Evolutionary conservation across 176 grass and related monocot genomes (phyloP).

Genomic region (Leersia perrieri): DNA sequence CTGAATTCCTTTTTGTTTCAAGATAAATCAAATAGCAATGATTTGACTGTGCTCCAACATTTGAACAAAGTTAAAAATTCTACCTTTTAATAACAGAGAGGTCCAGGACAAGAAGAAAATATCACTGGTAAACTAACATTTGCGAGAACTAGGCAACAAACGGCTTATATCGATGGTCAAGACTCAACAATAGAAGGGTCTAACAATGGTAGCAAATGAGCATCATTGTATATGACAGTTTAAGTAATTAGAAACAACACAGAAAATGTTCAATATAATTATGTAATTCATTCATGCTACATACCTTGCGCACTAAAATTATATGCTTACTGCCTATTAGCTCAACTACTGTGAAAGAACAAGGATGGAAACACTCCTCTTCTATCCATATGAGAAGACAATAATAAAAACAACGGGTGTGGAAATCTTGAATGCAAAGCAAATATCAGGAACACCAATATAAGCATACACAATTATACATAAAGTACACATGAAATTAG

Average conservation of each 20-base stretch:
- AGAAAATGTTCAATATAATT: not conserved
- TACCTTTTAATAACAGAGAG: not conserved
- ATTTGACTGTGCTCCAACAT: not conserved
- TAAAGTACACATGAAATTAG: not conserved
- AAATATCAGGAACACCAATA: slow-evolving; percentile 16
- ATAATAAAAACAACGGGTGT: not conserved
- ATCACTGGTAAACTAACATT: not conserved
- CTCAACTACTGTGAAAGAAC: not conserved
- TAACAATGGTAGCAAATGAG: not conserved
- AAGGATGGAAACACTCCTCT: not conserved
- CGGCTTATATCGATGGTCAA: not conserved
- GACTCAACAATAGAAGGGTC: not conserved
- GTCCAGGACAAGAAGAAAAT: not conserved
- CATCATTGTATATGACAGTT: not conserved
- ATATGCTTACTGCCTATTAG: no score
- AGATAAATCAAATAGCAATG: not conserved
- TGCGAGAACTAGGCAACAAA: not conserved
- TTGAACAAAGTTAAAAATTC: not conserved
- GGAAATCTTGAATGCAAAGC: slow-evolving; percentile 1
- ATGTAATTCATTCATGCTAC: not conserved
- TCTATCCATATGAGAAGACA: slow-evolving; percentile 4
- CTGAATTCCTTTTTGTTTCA: not conserved
- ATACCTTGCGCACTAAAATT: not conserved
- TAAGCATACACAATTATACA: slow-evolving; percentile 11
- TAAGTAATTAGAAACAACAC: not conserved